phyloP scores from a whole-genome alignment of 495 filamentous ascomycete genomes.

The Penicillium ucsense region DNA sequence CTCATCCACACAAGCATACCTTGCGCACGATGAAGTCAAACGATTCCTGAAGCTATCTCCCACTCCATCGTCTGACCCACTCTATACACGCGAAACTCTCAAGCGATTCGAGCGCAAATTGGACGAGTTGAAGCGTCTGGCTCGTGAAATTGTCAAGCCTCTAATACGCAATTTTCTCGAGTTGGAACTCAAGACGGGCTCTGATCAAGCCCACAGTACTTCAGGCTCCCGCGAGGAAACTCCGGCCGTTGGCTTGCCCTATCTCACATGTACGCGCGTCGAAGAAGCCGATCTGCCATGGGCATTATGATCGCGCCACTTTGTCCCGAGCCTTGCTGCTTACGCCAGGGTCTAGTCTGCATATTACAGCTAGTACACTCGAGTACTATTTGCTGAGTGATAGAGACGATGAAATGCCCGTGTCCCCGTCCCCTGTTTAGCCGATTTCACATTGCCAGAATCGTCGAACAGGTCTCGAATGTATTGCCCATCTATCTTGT shows the following conservation, averaged over 20 bases:
- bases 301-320: conserved; percentile 22
- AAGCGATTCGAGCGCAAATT: conserved; percentile 74
- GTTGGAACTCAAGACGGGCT: conserved; percentile 49
- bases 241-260: conserved; percentile 40
- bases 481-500: too few species aligned
- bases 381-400: too few species aligned
- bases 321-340: too few species aligned
- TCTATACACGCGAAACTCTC: conserved; percentile 68
- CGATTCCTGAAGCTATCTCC: conserved; percentile 65
- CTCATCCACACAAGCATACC: conserved; percentile 49
- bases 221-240: conserved; percentile 11
- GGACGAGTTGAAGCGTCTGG: conserved; percentile 77
- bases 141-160: conserved; percentile 72
- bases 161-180: conserved; percentile 78
- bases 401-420: too few species aligned
- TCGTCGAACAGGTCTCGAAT: too few species aligned
- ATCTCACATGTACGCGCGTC: conserved; percentile 73
- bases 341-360: too few species aligned
- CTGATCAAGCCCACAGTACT: conserved; percentile 3
- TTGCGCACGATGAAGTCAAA: conserved; percentile 79
- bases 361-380: too few species aligned
- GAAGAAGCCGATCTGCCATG: conserved; percentile 75
- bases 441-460: too few species aligned
- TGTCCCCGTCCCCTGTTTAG: too few species aligned
- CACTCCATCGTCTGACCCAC: conserved; percentile 38